Base-by-base conservation (phyloP, 805 yeast species). In the Wickerhamia fluorescens region DNA sequence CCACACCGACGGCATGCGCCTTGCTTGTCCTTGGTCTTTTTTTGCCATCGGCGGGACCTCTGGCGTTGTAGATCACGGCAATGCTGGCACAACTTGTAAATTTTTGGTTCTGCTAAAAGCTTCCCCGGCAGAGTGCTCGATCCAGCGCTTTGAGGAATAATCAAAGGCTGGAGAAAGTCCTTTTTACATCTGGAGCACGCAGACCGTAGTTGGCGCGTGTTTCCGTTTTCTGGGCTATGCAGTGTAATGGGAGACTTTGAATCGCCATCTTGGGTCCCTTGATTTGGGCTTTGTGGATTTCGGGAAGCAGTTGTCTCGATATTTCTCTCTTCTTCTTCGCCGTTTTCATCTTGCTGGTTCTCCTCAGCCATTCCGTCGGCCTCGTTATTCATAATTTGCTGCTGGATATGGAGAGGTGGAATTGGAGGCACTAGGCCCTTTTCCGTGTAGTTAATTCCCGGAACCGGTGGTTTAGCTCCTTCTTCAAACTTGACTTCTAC, bases 1-100 rank as follows among this genome's bases (percentile, higher is more conserved):
- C 82, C 84, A 55, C 85, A 77, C 28, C 85, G 54, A 29, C 80
- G 61, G 44, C 85, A 77, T 4, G 73, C 78, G 6, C 82, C 82
- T 16, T 58, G 63, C 38, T 72, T 76, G 38, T 64, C 66, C 40
- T 71, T 74, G 4, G 80, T 75, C 37, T 68, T 68, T 45, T 59
- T 56, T 44, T 76, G 83, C 84, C 84, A 78, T 37, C 80, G 57
- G 35, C 78, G 56, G 4, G 77, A 68, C 36, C 84, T 52, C 45
- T 73, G 74, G 28, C 84, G 52, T 46, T 78, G 85, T 27, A 74
- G 50, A 28, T 70, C 76, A 20, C 84, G 65, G 45, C 85, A 78
- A 44, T 75, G 83, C 17, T 68, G 67, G 45, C 85, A 78, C 30
- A 75, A 53, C 45, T 73, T 74, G 53, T 49, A 77, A 10, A 56